A percentile compares a stretch with the other conserved stretches of the same genome.
phyloP scores from a whole-genome alignment of 345 rosid species.

The Aurinia saxatilis region DNA sequence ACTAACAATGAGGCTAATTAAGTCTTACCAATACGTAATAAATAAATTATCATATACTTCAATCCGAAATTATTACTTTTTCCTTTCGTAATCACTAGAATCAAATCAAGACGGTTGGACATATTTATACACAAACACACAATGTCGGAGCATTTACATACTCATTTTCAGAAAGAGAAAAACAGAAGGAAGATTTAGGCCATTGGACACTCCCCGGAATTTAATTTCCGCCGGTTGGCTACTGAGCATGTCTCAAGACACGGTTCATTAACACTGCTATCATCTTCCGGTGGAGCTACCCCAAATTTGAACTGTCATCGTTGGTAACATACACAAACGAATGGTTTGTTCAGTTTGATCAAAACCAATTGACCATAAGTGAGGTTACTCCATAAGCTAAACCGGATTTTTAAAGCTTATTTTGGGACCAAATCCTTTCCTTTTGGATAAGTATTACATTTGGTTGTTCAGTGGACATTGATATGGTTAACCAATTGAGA shows the following conservation, averaged over 20 bases:
- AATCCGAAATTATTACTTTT: no score
- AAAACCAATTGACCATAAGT: neutral
- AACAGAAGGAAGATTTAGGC: slow-evolving; percentile 35
- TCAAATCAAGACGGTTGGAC: neutral
- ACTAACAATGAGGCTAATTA: no score
- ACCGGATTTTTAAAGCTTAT: neutral
- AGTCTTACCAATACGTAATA: no score
- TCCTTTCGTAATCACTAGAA: neutral
- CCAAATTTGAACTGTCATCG: slow-evolving; percentile 74
- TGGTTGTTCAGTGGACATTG: no score
- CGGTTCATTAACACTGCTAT: slow-evolving; percentile 52
- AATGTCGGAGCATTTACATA: slow-evolving; percentile 7
- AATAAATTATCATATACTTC: no score
- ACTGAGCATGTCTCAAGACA: slow-evolving; percentile 70
- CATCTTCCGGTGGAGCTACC: slow-evolving; percentile 60
- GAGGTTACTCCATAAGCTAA: neutral
- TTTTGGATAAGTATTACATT: no score
- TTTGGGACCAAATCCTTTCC: no score
- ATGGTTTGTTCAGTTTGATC: neutral
- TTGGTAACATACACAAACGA: neutral
- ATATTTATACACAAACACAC: neutral
- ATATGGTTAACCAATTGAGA: no score
- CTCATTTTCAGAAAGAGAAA: neutral
- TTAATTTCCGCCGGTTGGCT: slow-evolving; percentile 37
- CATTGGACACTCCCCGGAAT: slow-evolving; percentile 49